Evolutionary conservation across 768 basidiomycete genomes (phyloP).

Genomic region (Boletellus ananiceps): DNA sequence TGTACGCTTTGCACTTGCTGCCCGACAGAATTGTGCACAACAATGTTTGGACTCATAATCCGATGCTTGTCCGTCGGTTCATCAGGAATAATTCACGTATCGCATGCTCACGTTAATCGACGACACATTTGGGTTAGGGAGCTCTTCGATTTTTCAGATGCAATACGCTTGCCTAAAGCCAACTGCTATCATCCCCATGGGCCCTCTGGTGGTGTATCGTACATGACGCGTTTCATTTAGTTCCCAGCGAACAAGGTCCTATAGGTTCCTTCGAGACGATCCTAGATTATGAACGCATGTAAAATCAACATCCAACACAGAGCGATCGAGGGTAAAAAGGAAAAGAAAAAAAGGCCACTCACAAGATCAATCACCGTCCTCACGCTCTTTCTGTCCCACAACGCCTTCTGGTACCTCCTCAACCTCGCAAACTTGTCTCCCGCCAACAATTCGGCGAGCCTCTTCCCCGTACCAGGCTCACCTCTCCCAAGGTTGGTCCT

Average conservation of each 20-base stretch:
- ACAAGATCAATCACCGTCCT: slow-evolving; percentile 7
- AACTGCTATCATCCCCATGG: too few species aligned
- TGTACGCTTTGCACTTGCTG: too few species aligned
- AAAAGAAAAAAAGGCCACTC: background rate
- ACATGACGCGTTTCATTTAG: background rate
- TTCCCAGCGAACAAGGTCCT: background rate
- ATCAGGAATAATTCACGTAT: too few species aligned
- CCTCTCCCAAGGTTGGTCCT: slow-evolving; percentile 48
- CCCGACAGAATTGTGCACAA: too few species aligned
- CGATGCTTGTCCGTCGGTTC: too few species aligned
- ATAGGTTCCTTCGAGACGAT: background rate
- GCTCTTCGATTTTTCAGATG: too few species aligned
- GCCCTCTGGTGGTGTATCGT: too few species aligned
- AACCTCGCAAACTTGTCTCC: slow-evolving; percentile 43
- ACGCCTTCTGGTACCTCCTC: slow-evolving; percentile 42
- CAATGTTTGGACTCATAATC: too few species aligned
- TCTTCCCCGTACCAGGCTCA: slow-evolving; percentile 42
- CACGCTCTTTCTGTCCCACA: slow-evolving; percentile 37
- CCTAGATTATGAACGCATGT: background rate
- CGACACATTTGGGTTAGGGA: too few species aligned
- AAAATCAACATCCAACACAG: background rate
- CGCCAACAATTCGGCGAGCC: slow-evolving; percentile 39
- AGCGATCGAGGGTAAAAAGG: background rate
- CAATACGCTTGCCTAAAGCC: too few species aligned
- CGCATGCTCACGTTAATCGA: too few species aligned